These are phyloP conservation scores for Cudoniella acicularis DNA, from an alignment of 495 filamentous ascomycete genomes.

Conservation along the genomic window DNA sequence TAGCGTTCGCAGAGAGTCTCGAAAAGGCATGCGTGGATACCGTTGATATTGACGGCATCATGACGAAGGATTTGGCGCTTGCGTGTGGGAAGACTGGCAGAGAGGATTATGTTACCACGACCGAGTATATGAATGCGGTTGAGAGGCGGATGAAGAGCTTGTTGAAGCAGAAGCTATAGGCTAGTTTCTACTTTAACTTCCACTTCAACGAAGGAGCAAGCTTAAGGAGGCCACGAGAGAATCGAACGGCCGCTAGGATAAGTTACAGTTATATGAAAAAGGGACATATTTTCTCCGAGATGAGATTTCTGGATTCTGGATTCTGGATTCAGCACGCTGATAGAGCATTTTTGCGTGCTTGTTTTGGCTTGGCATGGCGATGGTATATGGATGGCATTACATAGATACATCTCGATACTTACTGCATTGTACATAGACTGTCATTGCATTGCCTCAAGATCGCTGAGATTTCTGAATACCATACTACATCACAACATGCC, in stretches of 20 bases:
- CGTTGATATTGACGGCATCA: constrained; percentile 88
- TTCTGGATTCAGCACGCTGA: neutral
- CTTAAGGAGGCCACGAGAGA: no score
- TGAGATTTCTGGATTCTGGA: neutral
- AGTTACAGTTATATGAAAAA: no score
- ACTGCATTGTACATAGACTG: neutral
- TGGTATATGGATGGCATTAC: no score
- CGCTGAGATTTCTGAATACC: neutral
- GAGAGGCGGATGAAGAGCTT: constrained; percentile 73
- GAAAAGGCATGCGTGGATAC: constrained; percentile 94
- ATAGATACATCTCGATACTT: neutral
- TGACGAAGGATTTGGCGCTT: constrained; percentile 97
- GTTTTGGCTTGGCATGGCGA: neutral
- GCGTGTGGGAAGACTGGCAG: constrained; percentile 81
- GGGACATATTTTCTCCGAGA: no score
- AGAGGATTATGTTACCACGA: constrained; percentile 82
- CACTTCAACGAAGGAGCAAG: no score
- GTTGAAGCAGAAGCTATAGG: constrained; percentile 47
- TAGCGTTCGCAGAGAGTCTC: constrained; percentile 83
- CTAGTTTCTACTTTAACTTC: neutral
- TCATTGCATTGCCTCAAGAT: neutral
- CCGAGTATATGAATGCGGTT: constrained; percentile 83
- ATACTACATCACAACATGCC: neutral
- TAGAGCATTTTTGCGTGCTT: neutral
- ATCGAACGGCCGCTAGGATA: no score